Conservation (phyloP, 768 basidiomycete genomes). For the Xerocomus brunneocitrinus region DNA sequence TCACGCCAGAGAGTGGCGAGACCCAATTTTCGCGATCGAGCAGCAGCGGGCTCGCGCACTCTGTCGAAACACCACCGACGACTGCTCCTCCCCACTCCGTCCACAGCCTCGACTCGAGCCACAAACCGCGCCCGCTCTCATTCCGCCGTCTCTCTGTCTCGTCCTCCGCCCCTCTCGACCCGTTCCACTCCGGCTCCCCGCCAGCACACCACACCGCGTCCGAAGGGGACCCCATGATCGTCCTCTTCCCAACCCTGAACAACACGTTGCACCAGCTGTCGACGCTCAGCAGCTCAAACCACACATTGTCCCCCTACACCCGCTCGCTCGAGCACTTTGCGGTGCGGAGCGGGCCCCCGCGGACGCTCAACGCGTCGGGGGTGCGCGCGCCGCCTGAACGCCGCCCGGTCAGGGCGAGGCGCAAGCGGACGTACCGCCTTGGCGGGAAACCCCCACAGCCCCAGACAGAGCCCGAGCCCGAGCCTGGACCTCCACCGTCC, state of each 20-base stretch:
- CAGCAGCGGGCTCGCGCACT: conserved; percentile 41
- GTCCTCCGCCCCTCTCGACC: conserved; percentile 28
- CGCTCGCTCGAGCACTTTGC: conserved; percentile 88
- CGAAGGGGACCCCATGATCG: conserved; percentile 50
- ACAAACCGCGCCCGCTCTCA: conserved; percentile 15
- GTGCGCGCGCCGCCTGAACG: conserved; percentile 37
- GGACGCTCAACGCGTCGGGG: conserved; percentile 35
- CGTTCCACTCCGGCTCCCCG: conserved; percentile 34
- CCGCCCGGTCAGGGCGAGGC: conserved; percentile 63
- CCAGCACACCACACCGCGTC: conserved; percentile 29
- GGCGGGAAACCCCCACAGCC: conserved; percentile 29
- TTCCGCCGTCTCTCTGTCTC: conserved; percentile 34
- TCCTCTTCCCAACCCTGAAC: conserved; percentile 62
- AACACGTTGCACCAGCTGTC: conserved; percentile 82
- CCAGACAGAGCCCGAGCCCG: conserved; percentile 3
- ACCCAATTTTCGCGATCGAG: conserved; percentile 48
- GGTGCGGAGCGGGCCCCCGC: conserved; percentile 81
- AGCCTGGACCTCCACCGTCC: conserved; percentile 5
- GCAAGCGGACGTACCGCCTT: conserved; percentile 70
- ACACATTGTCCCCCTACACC: conserved; percentile 92
- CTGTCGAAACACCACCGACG: conserved; percentile 45
- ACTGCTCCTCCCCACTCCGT: conserved; percentile 23
- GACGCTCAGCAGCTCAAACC: conserved; percentile 83
- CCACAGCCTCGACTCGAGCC: conserved; percentile 14
- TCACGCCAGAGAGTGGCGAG: conserved; percentile 48